Percentiles rank a stretch among this genome's conserved stretches.
These are phyloP conservation scores for Cunninghamia lanceolata DNA, from an alignment of 75 land plant genomes.

Conservation along the genomic window DNA sequence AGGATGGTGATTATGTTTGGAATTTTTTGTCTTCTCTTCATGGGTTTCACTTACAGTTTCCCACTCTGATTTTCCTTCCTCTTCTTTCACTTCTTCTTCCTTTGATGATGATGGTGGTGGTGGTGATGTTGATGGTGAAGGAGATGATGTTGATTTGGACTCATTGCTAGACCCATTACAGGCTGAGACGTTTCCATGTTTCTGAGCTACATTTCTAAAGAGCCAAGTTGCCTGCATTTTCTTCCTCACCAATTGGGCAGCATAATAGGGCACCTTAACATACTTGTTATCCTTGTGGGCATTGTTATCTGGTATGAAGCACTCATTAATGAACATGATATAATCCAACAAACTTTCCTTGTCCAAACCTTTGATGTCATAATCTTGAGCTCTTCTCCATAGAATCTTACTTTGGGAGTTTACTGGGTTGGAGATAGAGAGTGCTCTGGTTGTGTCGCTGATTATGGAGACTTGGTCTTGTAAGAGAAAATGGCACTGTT, in stretches of 20 bases:
- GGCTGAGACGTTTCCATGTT: no score
- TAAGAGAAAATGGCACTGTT: slow-evolving; percentile 63
- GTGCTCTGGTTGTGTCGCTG: no score
- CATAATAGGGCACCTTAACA: no score
- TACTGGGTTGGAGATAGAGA: no score
- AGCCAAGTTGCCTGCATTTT: slow-evolving; percentile 72
- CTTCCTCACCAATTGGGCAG: no score
- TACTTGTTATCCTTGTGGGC: slow-evolving; percentile 11
- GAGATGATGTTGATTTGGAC: neutral
- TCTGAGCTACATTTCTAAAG: slow-evolving; percentile 23
- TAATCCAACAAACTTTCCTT: no score
- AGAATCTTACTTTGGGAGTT: no score
- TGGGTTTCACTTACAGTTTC: slow-evolving; percentile 3
- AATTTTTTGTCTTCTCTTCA: neutral
- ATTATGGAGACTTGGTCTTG: slow-evolving; percentile 36
- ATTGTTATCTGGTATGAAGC: slow-evolving; percentile 5
- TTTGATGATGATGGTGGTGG: neutral
- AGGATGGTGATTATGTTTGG: neutral
- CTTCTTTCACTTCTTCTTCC: neutral
- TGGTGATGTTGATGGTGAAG: neutral
- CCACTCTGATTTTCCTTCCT: slow-evolving; percentile 9
- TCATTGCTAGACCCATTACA: no score
- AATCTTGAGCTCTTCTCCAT: no score
- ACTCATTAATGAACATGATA: no score
- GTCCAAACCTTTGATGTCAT: no score